Conservation (phyloP, 345 rosid species). For the Gossypium turneri region DNA sequence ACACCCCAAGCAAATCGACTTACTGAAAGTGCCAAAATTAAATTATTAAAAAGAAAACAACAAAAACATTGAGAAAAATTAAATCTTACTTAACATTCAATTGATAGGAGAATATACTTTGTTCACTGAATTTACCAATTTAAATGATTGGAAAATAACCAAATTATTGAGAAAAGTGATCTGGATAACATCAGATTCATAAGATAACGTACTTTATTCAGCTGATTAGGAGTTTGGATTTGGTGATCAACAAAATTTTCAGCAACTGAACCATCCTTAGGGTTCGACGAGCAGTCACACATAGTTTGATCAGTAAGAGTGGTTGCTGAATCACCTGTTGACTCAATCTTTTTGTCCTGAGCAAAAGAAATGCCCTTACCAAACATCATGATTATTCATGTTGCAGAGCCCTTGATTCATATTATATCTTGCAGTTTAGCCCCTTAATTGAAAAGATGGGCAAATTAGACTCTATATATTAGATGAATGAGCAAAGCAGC, state of each 20-base stretch:
- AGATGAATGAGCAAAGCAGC: too few relatives aligned
- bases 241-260: constrained; percentile 7
- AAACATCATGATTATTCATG: constrained; percentile 25
- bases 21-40: constrained; percentile 9
- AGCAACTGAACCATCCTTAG: constrained; percentile 18
- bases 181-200: neutral
- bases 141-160: constrained; percentile 6
- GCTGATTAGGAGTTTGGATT: constrained; percentile 23
- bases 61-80: neutral
- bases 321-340: constrained; percentile 22
- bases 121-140: constrained; percentile 11
- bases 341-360: constrained; percentile 24
- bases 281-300: constrained; percentile 4
- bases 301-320: constrained; percentile 17
- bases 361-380: constrained; percentile 23
- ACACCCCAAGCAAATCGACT: neutral
- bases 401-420: constrained; percentile 20
- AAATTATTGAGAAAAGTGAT: constrained; percentile 4
- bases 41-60: constrained; percentile 5
- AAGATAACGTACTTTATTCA: constrained; percentile 23
- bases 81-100: neutral
- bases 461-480: too few relatives aligned
- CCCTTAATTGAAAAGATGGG: too few relatives aligned
- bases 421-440: too few relatives aligned
- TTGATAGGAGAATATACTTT: constrained; percentile 13